Evolutionary conservation across 345 rosid species (phyloP).

Genomic region (Gossypium stocksii): DNA sequence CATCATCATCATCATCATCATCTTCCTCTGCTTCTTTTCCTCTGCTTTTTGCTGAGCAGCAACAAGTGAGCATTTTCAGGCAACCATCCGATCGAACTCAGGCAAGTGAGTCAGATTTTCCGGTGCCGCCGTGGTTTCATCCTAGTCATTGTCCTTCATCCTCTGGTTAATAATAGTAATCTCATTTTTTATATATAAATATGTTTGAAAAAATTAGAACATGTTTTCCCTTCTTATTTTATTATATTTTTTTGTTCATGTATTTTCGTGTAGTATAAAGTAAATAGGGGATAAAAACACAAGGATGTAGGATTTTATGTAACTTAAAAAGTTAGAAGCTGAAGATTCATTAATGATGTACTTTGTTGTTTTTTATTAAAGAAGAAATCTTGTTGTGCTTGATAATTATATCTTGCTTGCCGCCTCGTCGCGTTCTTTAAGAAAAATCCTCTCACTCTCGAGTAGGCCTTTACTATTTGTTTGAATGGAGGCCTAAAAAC

Average conservation of each 20-base stretch:
- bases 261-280: constrained; percentile 8
- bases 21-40: constrained; percentile 43
- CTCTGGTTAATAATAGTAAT: constrained; percentile 16
- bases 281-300: background rate
- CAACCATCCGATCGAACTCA: constrained; percentile 22
- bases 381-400: background rate
- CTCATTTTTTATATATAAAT: background rate
- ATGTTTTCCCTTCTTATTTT: background rate
- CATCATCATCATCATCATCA: constrained; percentile 17
- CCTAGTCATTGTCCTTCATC: constrained; percentile 33
- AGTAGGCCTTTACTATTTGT: too few relatives aligned
- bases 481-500: too few relatives aligned
- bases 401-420: background rate
- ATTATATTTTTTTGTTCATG: background rate
- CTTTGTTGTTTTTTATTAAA: too few relatives aligned
- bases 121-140: constrained; percentile 26
- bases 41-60: constrained; percentile 41
- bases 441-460: too few relatives aligned
- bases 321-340: too few relatives aligned
- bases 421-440: too few relatives aligned
- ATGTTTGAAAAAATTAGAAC: background rate
- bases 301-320: too few relatives aligned
- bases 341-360: too few relatives aligned
- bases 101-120: constrained; percentile 25
- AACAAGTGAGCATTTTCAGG: constrained; percentile 23